A percentile compares a stretch with the other conserved stretches of the same genome.
These are phyloP conservation scores for Phialocephala sp. DNA, from an alignment of 2,329 filamentous ascomycete species.

Conservation along the genomic window DNA sequence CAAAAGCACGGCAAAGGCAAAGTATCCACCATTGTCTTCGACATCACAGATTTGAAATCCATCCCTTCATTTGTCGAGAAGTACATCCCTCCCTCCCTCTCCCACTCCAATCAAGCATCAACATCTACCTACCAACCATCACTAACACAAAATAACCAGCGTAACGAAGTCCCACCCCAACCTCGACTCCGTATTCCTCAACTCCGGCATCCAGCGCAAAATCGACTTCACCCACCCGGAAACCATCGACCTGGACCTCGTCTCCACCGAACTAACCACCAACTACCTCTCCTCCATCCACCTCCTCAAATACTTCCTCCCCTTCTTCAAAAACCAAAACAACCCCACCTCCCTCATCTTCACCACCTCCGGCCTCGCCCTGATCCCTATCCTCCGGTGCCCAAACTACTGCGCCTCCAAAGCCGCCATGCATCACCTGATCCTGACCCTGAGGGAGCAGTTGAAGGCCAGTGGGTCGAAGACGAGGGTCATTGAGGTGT, in stretches of 20 bases:
- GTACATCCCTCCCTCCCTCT: slow-evolving; percentile 4
- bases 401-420: slow-evolving; percentile 51
- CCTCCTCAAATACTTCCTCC: slow-evolving; percentile 45
- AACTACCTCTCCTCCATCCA: slow-evolving; percentile 52
- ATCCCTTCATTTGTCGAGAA: slow-evolving; percentile 49
- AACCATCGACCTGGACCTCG: slow-evolving; percentile 46
- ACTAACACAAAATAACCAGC: too few species aligned
- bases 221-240: slow-evolving; percentile 55
- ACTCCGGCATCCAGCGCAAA: slow-evolving; percentile 59
- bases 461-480: slow-evolving; percentile 38
- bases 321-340: slow-evolving; percentile 37
- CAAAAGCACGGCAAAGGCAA: slow-evolving; percentile 50
- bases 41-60: slow-evolving; percentile 51
- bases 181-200: slow-evolving; percentile 63
- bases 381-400: slow-evolving; percentile 30
- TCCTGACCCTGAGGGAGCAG: slow-evolving; percentile 50
- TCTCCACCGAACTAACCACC: slow-evolving; percentile 48
- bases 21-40: slow-evolving; percentile 50
- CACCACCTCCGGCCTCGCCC: slow-evolving; percentile 31
- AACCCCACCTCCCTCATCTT: slow-evolving; percentile 29
- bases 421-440: slow-evolving; percentile 51
- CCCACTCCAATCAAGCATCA: too few species aligned
- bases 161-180: slow-evolving; percentile 50
- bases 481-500: slow-evolving; percentile 51
- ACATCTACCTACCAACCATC: background rate